A percentile compares a stretch with the other conserved stretches of the same genome.
Conservation (phyloP, 805 yeast species). For the Schwanniomyces vanrijiae region DNA sequence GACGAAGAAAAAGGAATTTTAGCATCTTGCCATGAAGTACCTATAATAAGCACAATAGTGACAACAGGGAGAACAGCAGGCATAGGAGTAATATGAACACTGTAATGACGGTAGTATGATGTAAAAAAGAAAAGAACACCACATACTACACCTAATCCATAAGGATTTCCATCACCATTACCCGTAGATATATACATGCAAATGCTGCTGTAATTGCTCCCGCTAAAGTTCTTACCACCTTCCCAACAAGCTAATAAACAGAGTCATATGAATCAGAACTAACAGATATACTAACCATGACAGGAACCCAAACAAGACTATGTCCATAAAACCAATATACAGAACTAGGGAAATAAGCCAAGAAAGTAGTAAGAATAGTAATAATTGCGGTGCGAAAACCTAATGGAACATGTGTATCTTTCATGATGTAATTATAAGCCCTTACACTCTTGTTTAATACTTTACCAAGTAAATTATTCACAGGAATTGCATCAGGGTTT, state of each 20-base stretch:
- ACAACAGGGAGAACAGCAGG: conserved; percentile 28
- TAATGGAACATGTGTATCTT: conserved; percentile 1
- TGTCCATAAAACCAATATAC: not conserved
- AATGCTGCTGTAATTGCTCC: conserved; percentile 14
- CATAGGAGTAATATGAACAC: conserved; percentile 23
- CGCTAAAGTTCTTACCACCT: not conserved
- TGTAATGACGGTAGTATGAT: conserved; percentile 29
- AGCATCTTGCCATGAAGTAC: conserved; percentile 33
- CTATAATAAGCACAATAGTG: conserved; percentile 28
- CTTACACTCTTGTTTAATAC: conserved; percentile 17
- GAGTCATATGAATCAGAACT: conserved; percentile 4
- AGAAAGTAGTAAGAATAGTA: not conserved
- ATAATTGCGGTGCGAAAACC: conserved; percentile 4
- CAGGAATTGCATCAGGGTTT: conserved; percentile 30
- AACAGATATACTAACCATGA: conserved; percentile 2
- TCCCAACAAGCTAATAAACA: not conserved
- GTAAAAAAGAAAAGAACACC: conserved; percentile 22
- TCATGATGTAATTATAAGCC: conserved; percentile 15
- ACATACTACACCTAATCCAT: conserved; percentile 30
- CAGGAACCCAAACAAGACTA: conserved; percentile 5
- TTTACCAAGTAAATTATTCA: conserved; percentile 19
- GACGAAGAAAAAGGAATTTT: conserved; percentile 12
- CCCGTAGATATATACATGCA: conserved; percentile 33
- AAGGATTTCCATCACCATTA: conserved; percentile 28
- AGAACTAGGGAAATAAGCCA: conserved; percentile 1